Percentiles rank a stretch among this genome's conserved stretches.
These are phyloP conservation scores for Iris macrosiphon DNA, from an alignment of 106 monocot species.

Conservation along the genomic window DNA sequence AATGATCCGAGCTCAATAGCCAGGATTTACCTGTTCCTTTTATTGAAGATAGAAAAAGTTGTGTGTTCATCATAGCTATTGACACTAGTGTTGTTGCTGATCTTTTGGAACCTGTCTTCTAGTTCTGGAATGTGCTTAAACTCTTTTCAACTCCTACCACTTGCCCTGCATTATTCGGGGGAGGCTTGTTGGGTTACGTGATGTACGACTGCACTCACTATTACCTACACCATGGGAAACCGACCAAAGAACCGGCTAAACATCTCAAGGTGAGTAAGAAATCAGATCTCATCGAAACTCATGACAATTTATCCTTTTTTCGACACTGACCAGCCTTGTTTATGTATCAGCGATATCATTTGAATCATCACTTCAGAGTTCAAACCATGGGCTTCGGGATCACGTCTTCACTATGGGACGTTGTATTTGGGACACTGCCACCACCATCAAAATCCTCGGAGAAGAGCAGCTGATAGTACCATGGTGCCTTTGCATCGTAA, in stretches of 20 bases:
- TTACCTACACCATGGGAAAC: conserved; percentile 87
- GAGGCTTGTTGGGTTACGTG: conserved; percentile 83
- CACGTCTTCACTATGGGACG: conserved; percentile 80
- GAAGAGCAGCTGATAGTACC: conserved; percentile 19
- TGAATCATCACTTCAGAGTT: conserved; percentile 88
- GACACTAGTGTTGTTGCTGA: too few relatives aligned
- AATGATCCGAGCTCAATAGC: too few relatives aligned
- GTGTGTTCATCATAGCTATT: too few relatives aligned
- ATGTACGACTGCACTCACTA: conserved; percentile 96
- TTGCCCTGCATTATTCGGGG: conserved; percentile 58
- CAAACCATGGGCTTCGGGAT: conserved; percentile 76
- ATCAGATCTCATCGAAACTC: neutral
- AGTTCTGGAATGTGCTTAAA: conserved; percentile 61
- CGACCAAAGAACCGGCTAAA: conserved; percentile 37
- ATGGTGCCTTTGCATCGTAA: neutral
- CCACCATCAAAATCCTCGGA: conserved; percentile 19
- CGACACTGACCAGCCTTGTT: too few relatives aligned
- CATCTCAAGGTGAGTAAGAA: conserved; percentile 56
- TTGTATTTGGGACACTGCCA: conserved; percentile 64
- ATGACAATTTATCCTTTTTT: too few relatives aligned
- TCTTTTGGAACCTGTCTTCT: too few relatives aligned
- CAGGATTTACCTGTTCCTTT: too few relatives aligned
- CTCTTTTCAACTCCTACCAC: conserved; percentile 35
- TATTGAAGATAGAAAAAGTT: too few relatives aligned
- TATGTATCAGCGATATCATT: conserved; percentile 65